Conservation (phyloP, 1,139 yeast species). For the Blastobotrys illinoisensis region DNA sequence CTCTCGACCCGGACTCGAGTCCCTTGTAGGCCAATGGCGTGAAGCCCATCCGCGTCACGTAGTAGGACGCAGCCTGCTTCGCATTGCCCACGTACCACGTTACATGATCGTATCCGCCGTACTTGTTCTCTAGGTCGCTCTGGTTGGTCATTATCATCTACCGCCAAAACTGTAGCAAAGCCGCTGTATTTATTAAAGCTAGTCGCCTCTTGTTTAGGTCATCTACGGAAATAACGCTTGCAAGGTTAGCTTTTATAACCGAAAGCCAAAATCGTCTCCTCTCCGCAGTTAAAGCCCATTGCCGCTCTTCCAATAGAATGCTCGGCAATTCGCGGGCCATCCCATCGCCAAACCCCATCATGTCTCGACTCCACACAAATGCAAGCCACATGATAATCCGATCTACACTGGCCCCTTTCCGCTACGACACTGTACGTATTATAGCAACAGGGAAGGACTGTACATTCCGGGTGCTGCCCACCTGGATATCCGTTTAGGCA, state of each 20-base stretch:
- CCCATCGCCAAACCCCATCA: not conserved
- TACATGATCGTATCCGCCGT: slow-evolving; percentile 43
- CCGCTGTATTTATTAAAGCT: not conserved
- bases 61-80: slow-evolving; percentile 52
- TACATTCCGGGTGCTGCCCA: too few species aligned
- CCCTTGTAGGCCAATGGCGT: slow-evolving; percentile 56
- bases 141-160: not conserved
- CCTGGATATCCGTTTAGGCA: too few species aligned
- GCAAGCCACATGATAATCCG: not conserved
- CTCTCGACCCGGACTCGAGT: slow-evolving; percentile 60
- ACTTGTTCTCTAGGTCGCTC: slow-evolving; percentile 9
- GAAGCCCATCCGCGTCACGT: slow-evolving; percentile 58
- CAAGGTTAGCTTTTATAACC: not conserved
- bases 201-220: not conserved
- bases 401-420: too few species aligned
- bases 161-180: not conserved
- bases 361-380: not conserved
- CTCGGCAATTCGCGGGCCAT: not conserved
- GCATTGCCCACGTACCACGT: slow-evolving; percentile 66
- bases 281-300: not conserved
- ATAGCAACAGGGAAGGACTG: not conserved
- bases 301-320: not conserved
- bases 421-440: too few species aligned
- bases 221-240: not conserved
- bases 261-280: not conserved